Evolutionary conservation across 352 stramenopile species (phyloP), one percentile per base, ranked within the genome.

Genomic region (Globisporangium emineosum): DNA sequence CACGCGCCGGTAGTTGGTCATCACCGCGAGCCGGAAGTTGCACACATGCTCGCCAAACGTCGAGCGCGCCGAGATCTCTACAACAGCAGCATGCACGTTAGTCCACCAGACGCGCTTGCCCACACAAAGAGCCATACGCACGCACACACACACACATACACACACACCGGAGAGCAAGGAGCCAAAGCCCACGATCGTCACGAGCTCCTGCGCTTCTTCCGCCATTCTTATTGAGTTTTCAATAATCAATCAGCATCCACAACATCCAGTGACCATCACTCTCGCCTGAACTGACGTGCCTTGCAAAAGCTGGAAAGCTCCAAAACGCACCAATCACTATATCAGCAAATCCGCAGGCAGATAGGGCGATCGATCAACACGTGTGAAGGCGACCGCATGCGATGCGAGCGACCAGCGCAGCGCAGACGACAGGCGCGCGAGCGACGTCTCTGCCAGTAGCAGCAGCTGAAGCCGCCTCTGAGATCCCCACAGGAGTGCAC

Each of bases 111-210:
- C 49, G 47, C 27, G 13, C 32, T 40, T 13, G 9, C 2, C 7
- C 19, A 50, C 35, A 32, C 7, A 15, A 12, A 19, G 2, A 32
- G 23, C n/a, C n/a, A n/a, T n/a, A n/a, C n/a, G n/a, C n/a, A n/a
- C n/a, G n/a, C n/a, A n/a, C n/a, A n/a, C n/a, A n/a, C n/a, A n/a
- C n/a, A n/a, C n/a, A 7, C 10, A 63, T 1, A 8, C 2, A n/a
- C 15, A 32, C 55, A 37, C 49, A 88, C 81, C 77, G 4, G 88
- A 97, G 23, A 98, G 70, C n/a, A 98, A 76, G 53, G 88, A 96
- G 35, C 93, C 93, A 70, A 97, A 98, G 68, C 90, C 91, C 30
- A 98, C 74, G 67, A 98, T 90, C 23, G 85, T 93, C 61, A 81
- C 75, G 73, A 83, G 83, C 1, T 42, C 30, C 25, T 37, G 49